Evolutionary conservation across 306 rosid species (phyloP).

Genomic region (Castanea mollissima): DNA sequence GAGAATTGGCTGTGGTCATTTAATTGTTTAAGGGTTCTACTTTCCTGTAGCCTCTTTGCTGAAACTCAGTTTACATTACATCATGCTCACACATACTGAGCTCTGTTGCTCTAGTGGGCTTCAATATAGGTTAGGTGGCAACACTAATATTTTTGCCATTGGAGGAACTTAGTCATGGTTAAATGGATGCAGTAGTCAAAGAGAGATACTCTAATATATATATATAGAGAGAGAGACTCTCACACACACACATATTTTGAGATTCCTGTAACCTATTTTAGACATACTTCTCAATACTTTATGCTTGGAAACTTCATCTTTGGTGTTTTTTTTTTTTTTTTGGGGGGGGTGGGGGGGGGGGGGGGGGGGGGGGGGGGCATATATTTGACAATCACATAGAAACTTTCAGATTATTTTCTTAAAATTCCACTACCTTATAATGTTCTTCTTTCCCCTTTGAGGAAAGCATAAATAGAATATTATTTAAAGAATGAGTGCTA

Average conservation of each 20-base stretch:
- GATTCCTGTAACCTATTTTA: neutral
- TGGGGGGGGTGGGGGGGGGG: too few species aligned
- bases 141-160: neutral
- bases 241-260: neutral
- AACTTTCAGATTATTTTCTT: neutral
- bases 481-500: neutral
- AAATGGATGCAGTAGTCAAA: conserved; percentile 16
- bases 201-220: neutral
- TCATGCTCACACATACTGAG: neutral
- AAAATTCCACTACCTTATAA: neutral
- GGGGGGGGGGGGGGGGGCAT: too few species aligned
- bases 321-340: too few species aligned
- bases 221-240: neutral
- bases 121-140: neutral
- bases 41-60: neutral
- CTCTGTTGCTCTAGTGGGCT: neutral
- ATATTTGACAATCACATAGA: neutral
- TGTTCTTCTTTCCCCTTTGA: neutral
- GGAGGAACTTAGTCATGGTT: conserved; percentile 11
- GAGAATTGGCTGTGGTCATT: too few species aligned
- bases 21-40: neutral
- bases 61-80: neutral
- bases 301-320: neutral
- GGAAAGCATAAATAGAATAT: neutral
- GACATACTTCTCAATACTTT: neutral